Base-by-base conservation (phyloP, 306 rosid genomes). In the Gleditsia sinensis region DNA sequence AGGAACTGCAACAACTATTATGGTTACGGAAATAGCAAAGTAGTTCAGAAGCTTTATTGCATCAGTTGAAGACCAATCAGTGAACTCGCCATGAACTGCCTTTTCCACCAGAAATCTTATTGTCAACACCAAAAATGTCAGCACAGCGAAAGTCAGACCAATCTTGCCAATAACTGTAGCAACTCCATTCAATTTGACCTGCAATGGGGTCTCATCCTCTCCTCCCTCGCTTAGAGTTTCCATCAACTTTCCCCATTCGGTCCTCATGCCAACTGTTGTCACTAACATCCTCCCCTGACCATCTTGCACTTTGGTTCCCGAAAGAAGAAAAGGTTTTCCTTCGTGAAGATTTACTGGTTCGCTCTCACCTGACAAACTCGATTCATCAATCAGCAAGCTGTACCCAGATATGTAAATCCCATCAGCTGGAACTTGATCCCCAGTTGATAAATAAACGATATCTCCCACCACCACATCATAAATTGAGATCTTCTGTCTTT, bases 211-310 rank as follows among this genome's bases (percentile, higher is more conserved):
- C 87, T 93, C 98, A 42, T 93, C 97, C 50, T 90, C 96, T 77
- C 98, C 98, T 55, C 96, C 98, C 74, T 93, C 98, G 10, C 48
- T 90, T 34, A 93, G 77, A 50, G 98, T 90, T 81, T 88, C 96
- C 98, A 93, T 93, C 86, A 93, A 75, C 81, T 89, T 93, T 42
- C 98, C 98, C 98, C 98, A 93, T 83, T 93, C 98, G 19, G 98
- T 93, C 76, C 88, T 90, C 98, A 93, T 93, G 39, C 98, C 98
- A 82, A 93, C 97, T 56, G 95, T 64, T 69, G 97, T 91, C 62
- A 90, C 97, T 76, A 93, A 66, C 98, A 93, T 93, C 82, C 86
- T 93, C 40, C 89, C 96, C 30, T 92, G 88, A 48, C 98, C 98
- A 73, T 93, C 98, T 78, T 84, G 97, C 79, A 93, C 98, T 86